Evolutionary conservation across 345 rosid species (phyloP).

Genomic region (Acer campestre): DNA sequence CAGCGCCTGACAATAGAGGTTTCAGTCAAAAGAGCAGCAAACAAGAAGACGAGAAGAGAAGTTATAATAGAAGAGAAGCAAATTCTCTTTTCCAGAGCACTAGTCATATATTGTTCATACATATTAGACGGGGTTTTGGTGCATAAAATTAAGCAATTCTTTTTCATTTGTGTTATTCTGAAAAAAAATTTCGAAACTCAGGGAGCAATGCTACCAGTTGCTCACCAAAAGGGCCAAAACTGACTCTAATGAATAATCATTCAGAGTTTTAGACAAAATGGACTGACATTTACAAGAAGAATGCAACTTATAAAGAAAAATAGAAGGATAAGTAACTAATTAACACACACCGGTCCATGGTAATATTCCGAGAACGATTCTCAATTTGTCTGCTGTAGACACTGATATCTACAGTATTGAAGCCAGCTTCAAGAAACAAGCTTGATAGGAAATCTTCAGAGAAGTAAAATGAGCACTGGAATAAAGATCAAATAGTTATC

Average conservation of each 20-base stretch:
- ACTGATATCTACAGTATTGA: slow-evolving; percentile 28
- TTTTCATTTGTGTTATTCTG: too few species aligned
- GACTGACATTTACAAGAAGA: neutral
- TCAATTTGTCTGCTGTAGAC: slow-evolving; percentile 31
- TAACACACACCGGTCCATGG: slow-evolving; percentile 37
- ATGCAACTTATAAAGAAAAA: neutral
- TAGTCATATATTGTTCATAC: neutral
- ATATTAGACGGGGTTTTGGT: neutral
- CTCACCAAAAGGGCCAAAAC: too few species aligned
- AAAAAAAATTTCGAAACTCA: neutral
- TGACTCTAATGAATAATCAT: neutral
- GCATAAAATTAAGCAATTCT: too few species aligned
- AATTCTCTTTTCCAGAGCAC: neutral
- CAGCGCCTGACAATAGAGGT: slow-evolving; percentile 31
- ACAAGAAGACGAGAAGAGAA: neutral
- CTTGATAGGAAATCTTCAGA: slow-evolving; percentile 37
- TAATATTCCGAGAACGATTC: slow-evolving; percentile 27
- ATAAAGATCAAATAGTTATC: neutral
- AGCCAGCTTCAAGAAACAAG: slow-evolving; percentile 39
- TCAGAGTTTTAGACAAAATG: neutral
- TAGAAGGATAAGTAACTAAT: neutral
- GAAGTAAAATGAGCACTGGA: slow-evolving; percentile 43
- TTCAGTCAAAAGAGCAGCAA: slow-evolving; percentile 9
- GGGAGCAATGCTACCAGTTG: neutral
- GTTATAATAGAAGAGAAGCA: slow-evolving; percentile 1